These are phyloP conservation scores for Suillus subaureus DNA, from an alignment of 768 basidiomycete genomes.

Conservation along the genomic window DNA sequence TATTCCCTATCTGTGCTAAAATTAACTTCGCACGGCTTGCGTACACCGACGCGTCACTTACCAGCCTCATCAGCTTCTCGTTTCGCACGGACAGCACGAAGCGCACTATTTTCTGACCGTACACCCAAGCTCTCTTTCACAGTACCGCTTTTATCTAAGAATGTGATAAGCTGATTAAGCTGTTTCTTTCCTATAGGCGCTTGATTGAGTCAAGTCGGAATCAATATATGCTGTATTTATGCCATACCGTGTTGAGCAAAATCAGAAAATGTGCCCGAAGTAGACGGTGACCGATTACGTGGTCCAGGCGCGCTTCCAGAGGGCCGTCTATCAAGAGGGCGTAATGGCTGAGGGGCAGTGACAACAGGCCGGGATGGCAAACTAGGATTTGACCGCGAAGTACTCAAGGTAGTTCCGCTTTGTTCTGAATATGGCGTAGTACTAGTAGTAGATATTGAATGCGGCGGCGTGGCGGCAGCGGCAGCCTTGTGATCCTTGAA, in stretches of 20 bases:
- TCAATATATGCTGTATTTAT: constrained; percentile 10
- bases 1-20: constrained; percentile 78
- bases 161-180: constrained; percentile 82
- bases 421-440: constrained; percentile 33
- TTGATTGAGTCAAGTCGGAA: neutral
- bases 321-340: constrained; percentile 74
- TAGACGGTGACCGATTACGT: constrained; percentile 78
- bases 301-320: constrained; percentile 55
- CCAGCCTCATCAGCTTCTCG: constrained; percentile 92
- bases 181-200: constrained; percentile 71
- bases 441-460: constrained; percentile 21
- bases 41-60: constrained; percentile 32
- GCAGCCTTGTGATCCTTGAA: constrained; percentile 67
- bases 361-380: constrained; percentile 55
- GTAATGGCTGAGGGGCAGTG: constrained; percentile 71
- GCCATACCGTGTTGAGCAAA: constrained; percentile 77
- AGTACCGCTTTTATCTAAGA: constrained; percentile 75
- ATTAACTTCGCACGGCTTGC: neutral
- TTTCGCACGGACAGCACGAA: constrained; percentile 80
- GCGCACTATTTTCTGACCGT: constrained; percentile 61
- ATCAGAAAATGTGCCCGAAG: constrained; percentile 83
- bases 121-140: constrained; percentile 62
- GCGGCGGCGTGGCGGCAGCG: constrained; percentile 38
- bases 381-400: constrained; percentile 48
- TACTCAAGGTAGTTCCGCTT: constrained; percentile 31